Percentiles rank a stretch among this genome's conserved stretches.
These are phyloP conservation scores for Tagetes patula DNA, from an alignment of 129 eudicot genomes.

Conservation along the genomic window DNA sequence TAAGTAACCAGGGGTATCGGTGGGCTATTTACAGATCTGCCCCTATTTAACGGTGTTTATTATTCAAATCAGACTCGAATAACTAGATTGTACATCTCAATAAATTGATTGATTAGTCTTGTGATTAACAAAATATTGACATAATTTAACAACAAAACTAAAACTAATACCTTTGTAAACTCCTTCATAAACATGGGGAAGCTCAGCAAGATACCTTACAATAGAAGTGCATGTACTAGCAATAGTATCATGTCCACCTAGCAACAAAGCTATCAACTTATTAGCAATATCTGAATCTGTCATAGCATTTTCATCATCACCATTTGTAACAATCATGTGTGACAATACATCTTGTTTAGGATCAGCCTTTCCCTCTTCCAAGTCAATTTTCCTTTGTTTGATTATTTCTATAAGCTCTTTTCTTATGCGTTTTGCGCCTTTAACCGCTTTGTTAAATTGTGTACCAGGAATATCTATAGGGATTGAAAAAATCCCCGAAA, in stretches of 20 bases:
- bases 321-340: constrained; percentile 31
- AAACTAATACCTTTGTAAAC: constrained; percentile 30
- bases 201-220: constrained; percentile 41
- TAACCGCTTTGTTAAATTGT: constrained; percentile 33
- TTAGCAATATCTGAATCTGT: constrained; percentile 36
- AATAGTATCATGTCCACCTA: constrained; percentile 39
- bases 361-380: constrained; percentile 27
- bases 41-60: too few species aligned
- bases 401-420: constrained; percentile 28
- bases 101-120: too few species aligned
- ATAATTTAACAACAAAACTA: not conserved
- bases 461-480: constrained; percentile 39
- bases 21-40: too few species aligned
- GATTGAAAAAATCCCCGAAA: constrained; percentile 32
- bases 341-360: constrained; percentile 38
- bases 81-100: too few species aligned
- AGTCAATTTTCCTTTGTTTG: constrained; percentile 23
- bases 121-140: too few species aligned
- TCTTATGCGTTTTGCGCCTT: constrained; percentile 29
- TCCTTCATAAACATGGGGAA: constrained; percentile 34
- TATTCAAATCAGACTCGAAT: too few species aligned
- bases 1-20: too few species aligned
- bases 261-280: constrained; percentile 30
- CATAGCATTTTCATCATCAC: constrained; percentile 28
- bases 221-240: constrained; percentile 34